Percentiles rank a stretch among this genome's conserved stretches.
Conservation (phyloP, 176 grass and related monocot species). For the Ensete ventricosum region DNA sequence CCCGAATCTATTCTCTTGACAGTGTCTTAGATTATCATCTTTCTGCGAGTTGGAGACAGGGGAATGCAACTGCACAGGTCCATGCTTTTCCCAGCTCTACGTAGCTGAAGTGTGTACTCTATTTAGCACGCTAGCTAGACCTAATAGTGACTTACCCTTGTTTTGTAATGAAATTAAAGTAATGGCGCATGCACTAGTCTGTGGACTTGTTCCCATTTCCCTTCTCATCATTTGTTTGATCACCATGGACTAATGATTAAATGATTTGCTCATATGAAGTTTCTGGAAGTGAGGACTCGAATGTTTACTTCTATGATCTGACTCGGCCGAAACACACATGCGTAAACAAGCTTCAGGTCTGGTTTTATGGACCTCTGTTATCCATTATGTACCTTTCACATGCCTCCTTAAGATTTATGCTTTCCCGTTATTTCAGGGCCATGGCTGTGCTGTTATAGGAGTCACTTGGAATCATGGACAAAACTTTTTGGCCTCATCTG, state of each 20-base stretch:
- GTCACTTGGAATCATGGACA: constrained; percentile 95
- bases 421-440: constrained; percentile 40
- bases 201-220: background rate
- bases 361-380: constrained; percentile 12
- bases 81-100: no score
- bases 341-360: constrained; percentile 89
- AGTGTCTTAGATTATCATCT: no score
- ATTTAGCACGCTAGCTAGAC: no score
- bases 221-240: background rate
- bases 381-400: background rate
- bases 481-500: constrained; percentile 83
- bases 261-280: constrained; percentile 46
- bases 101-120: no score
- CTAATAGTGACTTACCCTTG: no score
- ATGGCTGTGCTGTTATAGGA: constrained; percentile 72
- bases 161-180: no score
- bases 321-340: constrained; percentile 77
- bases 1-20: no score
- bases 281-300: constrained; percentile 82
- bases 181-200: background rate
- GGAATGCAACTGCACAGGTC: no score
- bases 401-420: background rate
- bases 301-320: constrained; percentile 99
- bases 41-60: no score
- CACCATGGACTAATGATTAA: constrained; percentile 7